phyloP scores from a whole-genome alignment of 1,139 yeast species.

The Lodderomyces oxycetoniae region DNA sequence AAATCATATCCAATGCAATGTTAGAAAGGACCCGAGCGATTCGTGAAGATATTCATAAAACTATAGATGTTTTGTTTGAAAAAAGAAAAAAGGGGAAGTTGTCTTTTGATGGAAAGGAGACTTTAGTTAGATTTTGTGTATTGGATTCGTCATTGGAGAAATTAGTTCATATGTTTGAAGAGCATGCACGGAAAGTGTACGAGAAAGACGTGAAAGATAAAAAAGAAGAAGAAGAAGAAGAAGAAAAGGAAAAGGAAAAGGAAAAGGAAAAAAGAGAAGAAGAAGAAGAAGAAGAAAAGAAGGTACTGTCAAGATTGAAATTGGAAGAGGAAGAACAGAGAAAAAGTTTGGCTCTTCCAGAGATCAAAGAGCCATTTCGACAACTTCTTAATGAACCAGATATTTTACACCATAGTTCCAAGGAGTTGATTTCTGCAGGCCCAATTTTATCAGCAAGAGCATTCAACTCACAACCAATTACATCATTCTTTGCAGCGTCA shows the following conservation, averaged over 20 bases:
- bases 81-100: constrained; percentile 34
- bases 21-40: constrained; percentile 41
- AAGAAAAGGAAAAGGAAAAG: too few relatives aligned
- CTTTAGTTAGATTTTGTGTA: constrained; percentile 38
- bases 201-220: neutral
- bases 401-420: constrained; percentile 44
- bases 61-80: constrained; percentile 38
- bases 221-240: too few relatives aligned
- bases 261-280: too few relatives aligned
- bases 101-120: constrained; percentile 44
- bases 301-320: too few relatives aligned
- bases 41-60: constrained; percentile 37
- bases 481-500: constrained; percentile 7
- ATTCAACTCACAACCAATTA: constrained; percentile 15
- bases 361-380: constrained; percentile 2
- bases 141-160: constrained; percentile 43
- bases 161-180: constrained; percentile 41
- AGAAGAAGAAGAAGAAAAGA: too few relatives aligned
- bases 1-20: constrained; percentile 38
- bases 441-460: constrained; percentile 47
- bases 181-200: constrained; percentile 20
- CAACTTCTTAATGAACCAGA: constrained; percentile 5
- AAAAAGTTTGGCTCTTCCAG: too few relatives aligned
- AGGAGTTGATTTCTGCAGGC: constrained; percentile 49
- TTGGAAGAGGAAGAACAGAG: too few relatives aligned